Evolutionary conservation across 1,284 basidiomycete species (phyloP).

Genomic region (Tilletia walkeri): DNA sequence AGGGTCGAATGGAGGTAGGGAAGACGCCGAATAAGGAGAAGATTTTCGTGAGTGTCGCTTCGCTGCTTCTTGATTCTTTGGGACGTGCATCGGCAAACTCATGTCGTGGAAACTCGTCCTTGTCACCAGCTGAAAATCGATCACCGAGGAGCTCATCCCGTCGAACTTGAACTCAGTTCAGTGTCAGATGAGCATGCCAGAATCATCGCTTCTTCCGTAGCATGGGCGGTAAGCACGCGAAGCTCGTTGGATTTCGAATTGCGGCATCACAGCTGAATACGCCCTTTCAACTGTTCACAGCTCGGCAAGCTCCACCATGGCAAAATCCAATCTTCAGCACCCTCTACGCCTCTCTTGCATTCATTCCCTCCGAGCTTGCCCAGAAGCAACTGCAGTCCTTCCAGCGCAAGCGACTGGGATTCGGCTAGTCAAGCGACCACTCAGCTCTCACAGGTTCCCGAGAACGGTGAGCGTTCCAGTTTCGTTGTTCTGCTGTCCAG

Average conservation of each 20-base stretch:
- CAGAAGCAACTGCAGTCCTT: neutral
- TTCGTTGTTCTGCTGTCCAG: too few species aligned
- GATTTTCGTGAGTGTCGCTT: neutral
- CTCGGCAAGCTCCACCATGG: neutral
- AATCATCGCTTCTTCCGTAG: too few species aligned
- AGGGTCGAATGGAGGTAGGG: neutral
- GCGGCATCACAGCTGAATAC: neutral
- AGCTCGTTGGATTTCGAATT: neutral
- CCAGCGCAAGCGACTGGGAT: slow-evolving; percentile 1
- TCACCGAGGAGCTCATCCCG: too few species aligned
- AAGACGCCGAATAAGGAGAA: neutral
- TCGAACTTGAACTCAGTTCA: too few species aligned
- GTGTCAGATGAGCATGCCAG: too few species aligned
- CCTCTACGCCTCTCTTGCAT: neutral
- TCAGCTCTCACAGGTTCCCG: slow-evolving; percentile 4
- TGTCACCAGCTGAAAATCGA: too few species aligned
- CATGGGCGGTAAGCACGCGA: neutral
- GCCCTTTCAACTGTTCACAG: neutral
- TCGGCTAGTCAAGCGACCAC: neutral
- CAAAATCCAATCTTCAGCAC: neutral
- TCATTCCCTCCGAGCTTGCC: neutral
- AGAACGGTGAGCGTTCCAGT: neutral
- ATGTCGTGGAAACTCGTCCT: too few species aligned
- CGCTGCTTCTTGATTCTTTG: too few species aligned
- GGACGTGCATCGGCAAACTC: too few species aligned